These are phyloP conservation scores for Ascosphaera apis DNA, from an alignment of 2,329 filamentous ascomycete species.

Conservation along the genomic window DNA sequence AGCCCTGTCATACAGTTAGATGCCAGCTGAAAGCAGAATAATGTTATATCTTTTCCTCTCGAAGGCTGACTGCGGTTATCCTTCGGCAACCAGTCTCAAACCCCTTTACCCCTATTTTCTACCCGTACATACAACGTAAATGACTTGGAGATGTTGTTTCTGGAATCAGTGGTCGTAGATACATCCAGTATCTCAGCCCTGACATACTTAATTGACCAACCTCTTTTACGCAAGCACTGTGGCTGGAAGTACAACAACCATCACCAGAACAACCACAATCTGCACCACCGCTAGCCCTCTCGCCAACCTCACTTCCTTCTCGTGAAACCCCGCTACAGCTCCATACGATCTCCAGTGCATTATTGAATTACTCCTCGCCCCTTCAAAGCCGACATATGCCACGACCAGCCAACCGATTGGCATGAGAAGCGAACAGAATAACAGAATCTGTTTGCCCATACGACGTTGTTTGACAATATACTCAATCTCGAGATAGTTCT, in stretches of 20 bases:
- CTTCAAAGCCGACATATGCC: constrained; percentile 4
- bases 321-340: constrained; percentile 5
- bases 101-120: too few relatives aligned
- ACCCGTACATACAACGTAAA: too few relatives aligned
- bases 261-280: constrained; percentile 2
- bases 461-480: constrained; percentile 4
- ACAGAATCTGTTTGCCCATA: constrained; percentile 5
- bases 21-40: too few relatives aligned
- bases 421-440: constrained; percentile 1
- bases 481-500: too few relatives aligned
- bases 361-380: constrained; percentile 1
- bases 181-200: too few relatives aligned
- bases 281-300: constrained; percentile 2
- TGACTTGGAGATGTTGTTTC: too few relatives aligned
- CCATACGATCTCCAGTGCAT: constrained; percentile 5
- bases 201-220: too few relatives aligned
- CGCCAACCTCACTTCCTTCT: constrained; percentile 5
- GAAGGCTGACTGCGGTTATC: too few relatives aligned
- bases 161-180: neutral
- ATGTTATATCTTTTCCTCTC: too few relatives aligned
- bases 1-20: too few relatives aligned
- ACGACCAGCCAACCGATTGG: constrained; percentile 6
- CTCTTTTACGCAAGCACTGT: too few relatives aligned
- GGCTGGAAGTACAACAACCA: constrained; percentile 1
- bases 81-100: too few relatives aligned